Conservation (phyloP, 2,329 filamentous ascomycete species). For the Aureobasidium namibiae region DNA sequence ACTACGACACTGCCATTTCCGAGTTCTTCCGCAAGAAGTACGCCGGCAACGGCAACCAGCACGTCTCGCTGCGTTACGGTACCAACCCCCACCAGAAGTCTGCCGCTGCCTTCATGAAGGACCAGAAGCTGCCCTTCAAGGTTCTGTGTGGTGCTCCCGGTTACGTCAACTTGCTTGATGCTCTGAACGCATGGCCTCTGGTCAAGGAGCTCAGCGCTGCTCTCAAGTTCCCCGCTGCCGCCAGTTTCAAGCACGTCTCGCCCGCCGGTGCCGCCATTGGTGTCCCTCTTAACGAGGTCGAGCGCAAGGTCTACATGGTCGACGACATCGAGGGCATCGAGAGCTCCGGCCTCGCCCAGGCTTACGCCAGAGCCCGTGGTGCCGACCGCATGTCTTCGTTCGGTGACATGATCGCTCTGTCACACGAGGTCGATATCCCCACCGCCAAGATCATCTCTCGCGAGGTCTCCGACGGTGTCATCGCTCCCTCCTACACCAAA, state of each 20-base stretch:
- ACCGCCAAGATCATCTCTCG: constrained; percentile 97
- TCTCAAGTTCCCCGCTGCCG: constrained; percentile 79
- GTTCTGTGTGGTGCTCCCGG: constrained; percentile 82
- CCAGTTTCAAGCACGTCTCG: constrained; percentile 98
- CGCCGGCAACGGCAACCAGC: constrained; percentile 73
- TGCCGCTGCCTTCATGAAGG: constrained; percentile 70
- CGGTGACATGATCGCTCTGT: constrained; percentile 90
- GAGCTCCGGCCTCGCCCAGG: constrained; percentile 77
- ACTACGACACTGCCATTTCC: constrained; percentile 91
- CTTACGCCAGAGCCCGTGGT: constrained; percentile 89
- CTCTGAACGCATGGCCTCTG: constrained; percentile 91
- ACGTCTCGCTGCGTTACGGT: constrained; percentile 82
- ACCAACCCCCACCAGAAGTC: constrained; percentile 98
- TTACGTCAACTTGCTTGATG: constrained; percentile 95
- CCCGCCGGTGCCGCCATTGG: constrained; percentile 93
- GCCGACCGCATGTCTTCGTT: constrained; percentile 99
- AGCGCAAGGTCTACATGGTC: constrained; percentile 98
- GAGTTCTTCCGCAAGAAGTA: constrained; percentile 98
- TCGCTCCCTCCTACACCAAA: constrained; percentile 77
- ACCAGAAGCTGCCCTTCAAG: constrained; percentile 82
- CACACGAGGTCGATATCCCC: constrained; percentile 79
- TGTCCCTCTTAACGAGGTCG: constrained; percentile 72
- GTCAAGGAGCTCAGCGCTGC: constrained; percentile 93
- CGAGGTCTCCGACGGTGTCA: constrained; percentile 94
- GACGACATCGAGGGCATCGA: constrained; percentile 89